Evolutionary conservation across 192 early-diverging fungal genomes (phyloP).

Genomic region (Gigaspora rosea): DNA sequence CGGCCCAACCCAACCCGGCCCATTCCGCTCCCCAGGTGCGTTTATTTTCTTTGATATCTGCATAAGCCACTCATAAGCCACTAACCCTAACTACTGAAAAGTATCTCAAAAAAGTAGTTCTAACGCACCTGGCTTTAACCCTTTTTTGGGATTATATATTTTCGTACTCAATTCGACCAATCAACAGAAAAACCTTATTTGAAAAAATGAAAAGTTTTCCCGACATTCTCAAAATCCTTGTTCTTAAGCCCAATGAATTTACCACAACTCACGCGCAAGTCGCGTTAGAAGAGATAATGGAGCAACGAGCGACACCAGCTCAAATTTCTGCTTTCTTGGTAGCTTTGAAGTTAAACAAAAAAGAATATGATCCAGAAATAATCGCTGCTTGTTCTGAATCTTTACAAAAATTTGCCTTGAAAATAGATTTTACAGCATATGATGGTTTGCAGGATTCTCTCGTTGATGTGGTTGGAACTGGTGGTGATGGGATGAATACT

Average conservation of each 20-base stretch:
- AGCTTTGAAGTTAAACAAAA: slow-evolving; percentile 66
- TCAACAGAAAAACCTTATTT: too few relatives aligned
- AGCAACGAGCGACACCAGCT: slow-evolving; percentile 70
- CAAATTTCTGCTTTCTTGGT: slow-evolving; percentile 90
- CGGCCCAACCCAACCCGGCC: too few relatives aligned
- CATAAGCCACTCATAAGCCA: too few relatives aligned
- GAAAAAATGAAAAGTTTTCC: slow-evolving; percentile 31
- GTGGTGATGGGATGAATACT: slow-evolving; percentile 97
- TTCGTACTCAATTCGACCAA: too few relatives aligned
- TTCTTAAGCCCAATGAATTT: slow-evolving; percentile 62
- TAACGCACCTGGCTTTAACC: too few relatives aligned
- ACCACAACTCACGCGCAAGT: slow-evolving; percentile 57
- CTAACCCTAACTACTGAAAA: too few relatives aligned
- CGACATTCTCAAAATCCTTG: slow-evolving; percentile 67
- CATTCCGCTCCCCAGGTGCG: too few relatives aligned
- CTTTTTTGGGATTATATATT: too few relatives aligned
- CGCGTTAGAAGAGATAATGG: slow-evolving; percentile 77
- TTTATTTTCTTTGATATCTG: too few relatives aligned
- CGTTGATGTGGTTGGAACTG: slow-evolving; percentile 95
- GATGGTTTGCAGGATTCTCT: slow-evolving; percentile 50
- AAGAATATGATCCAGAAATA: slow-evolving; percentile 73
- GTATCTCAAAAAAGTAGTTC: too few relatives aligned
- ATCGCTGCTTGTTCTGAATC: slow-evolving; percentile 78
- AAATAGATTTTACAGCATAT: slow-evolving; percentile 54
- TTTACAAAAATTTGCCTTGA: slow-evolving; percentile 70